phyloP scores from a whole-genome alignment of 192 early-diverging fungal genomes.

The Hyaloraphidium curvatum region DNA sequence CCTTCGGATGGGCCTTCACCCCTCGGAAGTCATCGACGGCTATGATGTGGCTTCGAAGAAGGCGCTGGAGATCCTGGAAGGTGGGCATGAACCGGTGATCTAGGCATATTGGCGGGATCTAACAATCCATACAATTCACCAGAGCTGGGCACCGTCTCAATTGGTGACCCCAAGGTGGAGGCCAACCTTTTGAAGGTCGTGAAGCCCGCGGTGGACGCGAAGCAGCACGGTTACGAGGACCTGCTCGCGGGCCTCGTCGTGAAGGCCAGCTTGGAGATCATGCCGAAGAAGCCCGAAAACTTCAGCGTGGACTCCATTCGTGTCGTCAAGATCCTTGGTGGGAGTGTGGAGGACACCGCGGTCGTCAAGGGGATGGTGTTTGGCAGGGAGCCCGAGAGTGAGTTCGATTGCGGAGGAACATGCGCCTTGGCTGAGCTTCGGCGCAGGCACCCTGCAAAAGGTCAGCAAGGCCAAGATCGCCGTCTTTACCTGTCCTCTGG shows the following conservation, averaged over 20 bases:
- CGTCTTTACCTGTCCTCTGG: constrained; percentile 83
- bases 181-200: constrained; percentile 58
- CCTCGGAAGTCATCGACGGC: constrained; percentile 84
- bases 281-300: constrained; percentile 69
- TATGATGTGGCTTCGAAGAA: constrained; percentile 74
- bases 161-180: constrained; percentile 25
- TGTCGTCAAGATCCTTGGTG: constrained; percentile 94
- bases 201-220: constrained; percentile 60
- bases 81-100: constrained; percentile 16
- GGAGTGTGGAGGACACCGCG: constrained; percentile 62
- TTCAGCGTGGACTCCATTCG: constrained; percentile 94
- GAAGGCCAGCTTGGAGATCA: constrained; percentile 63
- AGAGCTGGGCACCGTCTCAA: constrained; percentile 47
- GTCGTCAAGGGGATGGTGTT: constrained; percentile 97
- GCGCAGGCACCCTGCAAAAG: constrained; percentile 39
- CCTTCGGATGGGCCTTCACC: constrained; percentile 85
- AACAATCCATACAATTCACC: constrained; percentile 5
- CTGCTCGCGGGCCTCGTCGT: constrained; percentile 60
- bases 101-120: constrained; percentile 3
- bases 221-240: constrained; percentile 92
- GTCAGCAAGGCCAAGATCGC: constrained; percentile 80
- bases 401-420: not conserved
- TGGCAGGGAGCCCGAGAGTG: constrained; percentile 74
- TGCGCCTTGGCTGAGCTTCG: too few relatives aligned
- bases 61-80: constrained; percentile 60